phyloP scores from a whole-genome alignment of 2,329 filamentous ascomycete species.

The Ophiocordyceps sinensis region DNA sequence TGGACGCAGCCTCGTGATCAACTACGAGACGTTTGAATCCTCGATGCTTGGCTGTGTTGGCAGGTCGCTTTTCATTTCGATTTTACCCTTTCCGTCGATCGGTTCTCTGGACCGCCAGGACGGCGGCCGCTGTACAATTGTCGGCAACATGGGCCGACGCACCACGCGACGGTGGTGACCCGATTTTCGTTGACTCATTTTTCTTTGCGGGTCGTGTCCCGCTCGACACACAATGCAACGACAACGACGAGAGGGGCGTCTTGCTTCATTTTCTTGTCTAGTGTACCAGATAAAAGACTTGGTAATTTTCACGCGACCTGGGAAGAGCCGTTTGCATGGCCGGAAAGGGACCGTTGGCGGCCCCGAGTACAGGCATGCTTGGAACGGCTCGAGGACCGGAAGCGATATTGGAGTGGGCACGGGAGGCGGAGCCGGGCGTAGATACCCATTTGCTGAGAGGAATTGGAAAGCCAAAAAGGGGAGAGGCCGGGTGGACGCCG shows the following conservation, averaged over 20 bases:
- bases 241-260: background rate
- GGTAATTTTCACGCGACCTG: background rate
- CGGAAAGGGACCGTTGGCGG: background rate
- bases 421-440: conserved; percentile 4
- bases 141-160: background rate
- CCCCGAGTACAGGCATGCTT: background rate
- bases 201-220: background rate
- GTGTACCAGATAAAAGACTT: background rate
- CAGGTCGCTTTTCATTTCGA: conserved; percentile 3
- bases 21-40: background rate
- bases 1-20: background rate
- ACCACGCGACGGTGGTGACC: background rate
- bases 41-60: conserved; percentile 7
- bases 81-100: background rate
- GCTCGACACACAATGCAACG: background rate
- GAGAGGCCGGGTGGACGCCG: background rate
- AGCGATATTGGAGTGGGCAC: conserved; percentile 3
- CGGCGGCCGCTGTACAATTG: conserved; percentile 5
- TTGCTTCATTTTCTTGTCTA: background rate
- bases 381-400: background rate
- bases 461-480: conserved; percentile 2
- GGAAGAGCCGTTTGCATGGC: background rate
- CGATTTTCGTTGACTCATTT: background rate
- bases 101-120: background rate
- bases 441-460: conserved; percentile 17